A percentile compares a stretch with the other conserved stretches of the same genome.
Conservation (phyloP, 306 rosid species). For the Rubus idaeus region DNA sequence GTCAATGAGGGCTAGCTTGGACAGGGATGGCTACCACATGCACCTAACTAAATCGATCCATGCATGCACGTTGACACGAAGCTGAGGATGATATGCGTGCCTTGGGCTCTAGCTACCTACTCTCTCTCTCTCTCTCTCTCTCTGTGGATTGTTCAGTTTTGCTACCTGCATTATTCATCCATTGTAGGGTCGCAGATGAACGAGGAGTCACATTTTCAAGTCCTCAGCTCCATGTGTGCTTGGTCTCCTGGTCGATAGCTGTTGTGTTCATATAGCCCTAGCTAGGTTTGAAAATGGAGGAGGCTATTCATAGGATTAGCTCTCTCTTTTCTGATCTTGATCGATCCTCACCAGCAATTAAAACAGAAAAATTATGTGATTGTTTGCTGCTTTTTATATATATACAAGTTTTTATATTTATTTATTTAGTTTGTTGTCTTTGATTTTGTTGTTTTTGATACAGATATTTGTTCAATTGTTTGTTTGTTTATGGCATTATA, state of each 20-base stretch:
- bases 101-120: not conserved
- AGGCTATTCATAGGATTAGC: too few relatives aligned
- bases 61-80: not conserved
- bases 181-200: conserved; percentile 30
- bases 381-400: not conserved
- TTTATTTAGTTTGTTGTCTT: not conserved
- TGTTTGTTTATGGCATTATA: not conserved
- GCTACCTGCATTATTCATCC: not conserved
- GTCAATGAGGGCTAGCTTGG: not conserved
- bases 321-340: not conserved
- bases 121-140: not conserved
- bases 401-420: not conserved
- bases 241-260: conserved; percentile 17
- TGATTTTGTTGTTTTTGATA: not conserved
- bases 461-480: not conserved
- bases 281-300: not conserved
- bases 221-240: conserved; percentile 13
- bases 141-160: not conserved
- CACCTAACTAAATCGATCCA: not conserved
- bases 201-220: conserved; percentile 9
- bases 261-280: too few relatives aligned
- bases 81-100: not conserved
- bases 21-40: not conserved
- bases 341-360: not conserved
- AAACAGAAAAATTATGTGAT: not conserved